A percentile compares a stretch with the other conserved stretches of the same genome.
Conservation (phyloP, 306 rosid genomes). For the Prunus dulcis region DNA sequence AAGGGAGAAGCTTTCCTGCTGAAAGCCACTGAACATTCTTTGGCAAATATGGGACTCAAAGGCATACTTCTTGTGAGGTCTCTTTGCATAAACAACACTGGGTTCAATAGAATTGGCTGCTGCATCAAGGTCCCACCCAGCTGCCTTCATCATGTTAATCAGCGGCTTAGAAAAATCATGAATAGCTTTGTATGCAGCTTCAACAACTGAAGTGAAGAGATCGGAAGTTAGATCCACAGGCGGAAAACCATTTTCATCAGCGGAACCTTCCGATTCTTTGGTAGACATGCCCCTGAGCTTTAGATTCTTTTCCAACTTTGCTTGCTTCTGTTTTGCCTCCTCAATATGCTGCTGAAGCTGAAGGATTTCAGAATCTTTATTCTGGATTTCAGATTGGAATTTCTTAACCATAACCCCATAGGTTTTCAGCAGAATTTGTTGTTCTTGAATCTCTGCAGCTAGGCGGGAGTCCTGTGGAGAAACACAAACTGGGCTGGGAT, state of each 20-base stretch:
- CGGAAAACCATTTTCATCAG: slow-evolving; percentile 60
- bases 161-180: slow-evolving; percentile 97
- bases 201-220: slow-evolving; percentile 74
- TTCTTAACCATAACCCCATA: slow-evolving; percentile 99
- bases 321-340: slow-evolving; percentile 83
- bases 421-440: slow-evolving; percentile 90
- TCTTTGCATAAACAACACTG: slow-evolving; percentile 70
- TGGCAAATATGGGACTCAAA: slow-evolving; percentile 97
- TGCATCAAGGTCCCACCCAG: slow-evolving; percentile 99
- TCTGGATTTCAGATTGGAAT: slow-evolving; percentile 98
- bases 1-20: slow-evolving; percentile 74
- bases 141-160: slow-evolving; percentile 99
- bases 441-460: slow-evolving; percentile 99
- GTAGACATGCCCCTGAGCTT: slow-evolving; percentile 89
- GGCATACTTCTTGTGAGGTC: slow-evolving; percentile 99
- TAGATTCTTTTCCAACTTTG: slow-evolving; percentile 83
- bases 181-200: slow-evolving; percentile 83
- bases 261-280: slow-evolving; percentile 69
- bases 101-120: slow-evolving; percentile 93
- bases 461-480: slow-evolving; percentile 97
- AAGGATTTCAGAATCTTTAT: slow-evolving; percentile 86
- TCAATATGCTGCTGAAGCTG: slow-evolving; percentile 92
- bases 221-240: slow-evolving; percentile 82
- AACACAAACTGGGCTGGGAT: slow-evolving; percentile 86
- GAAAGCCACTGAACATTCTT: slow-evolving; percentile 91